Evolutionary conservation across 2,329 filamentous ascomycete species (phyloP).

Genomic region (Paracorniculantispora psalliotae): DNA sequence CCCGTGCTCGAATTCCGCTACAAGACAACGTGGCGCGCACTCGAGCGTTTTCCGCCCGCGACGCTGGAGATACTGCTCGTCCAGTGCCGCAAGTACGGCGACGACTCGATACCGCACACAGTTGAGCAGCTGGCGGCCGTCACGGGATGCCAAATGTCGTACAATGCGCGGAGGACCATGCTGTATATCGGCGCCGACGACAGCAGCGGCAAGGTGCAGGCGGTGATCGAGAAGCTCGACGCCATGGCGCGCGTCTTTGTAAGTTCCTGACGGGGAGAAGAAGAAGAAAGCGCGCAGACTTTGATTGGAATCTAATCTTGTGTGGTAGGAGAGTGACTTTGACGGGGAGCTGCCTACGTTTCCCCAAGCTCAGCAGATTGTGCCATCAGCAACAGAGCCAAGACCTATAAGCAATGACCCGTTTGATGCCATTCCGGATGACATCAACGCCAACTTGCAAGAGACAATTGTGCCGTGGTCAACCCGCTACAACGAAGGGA

Average conservation of each 20-base stretch:
- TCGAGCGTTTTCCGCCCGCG: neutral
- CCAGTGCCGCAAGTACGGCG: neutral
- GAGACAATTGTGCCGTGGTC: neutral
- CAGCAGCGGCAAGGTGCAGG: neutral
- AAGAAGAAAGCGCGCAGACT: too few relatives aligned
- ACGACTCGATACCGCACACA: neutral
- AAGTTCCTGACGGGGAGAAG: too few relatives aligned
- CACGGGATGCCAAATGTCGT: neutral
- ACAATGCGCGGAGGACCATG: conserved; percentile 3
- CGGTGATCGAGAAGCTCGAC: neutral
- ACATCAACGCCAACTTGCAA: neutral
- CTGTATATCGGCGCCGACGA: conserved; percentile 13
- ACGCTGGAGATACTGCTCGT: neutral
- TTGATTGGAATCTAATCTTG: too few relatives aligned
- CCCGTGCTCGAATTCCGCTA: neutral
- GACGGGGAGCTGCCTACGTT: too few relatives aligned
- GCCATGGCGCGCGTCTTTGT: neutral
- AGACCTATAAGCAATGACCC: neutral
- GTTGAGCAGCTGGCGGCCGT: neutral
- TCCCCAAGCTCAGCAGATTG: too few relatives aligned
- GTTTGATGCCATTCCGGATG: neutral
- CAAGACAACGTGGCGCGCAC: neutral
- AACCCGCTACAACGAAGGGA: neutral
- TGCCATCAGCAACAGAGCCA: neutral
- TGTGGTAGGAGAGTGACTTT: neutral